Base-by-base conservation (phyloP, 106 monocot genomes). In the Phalaenopsis aphrodite region DNA sequence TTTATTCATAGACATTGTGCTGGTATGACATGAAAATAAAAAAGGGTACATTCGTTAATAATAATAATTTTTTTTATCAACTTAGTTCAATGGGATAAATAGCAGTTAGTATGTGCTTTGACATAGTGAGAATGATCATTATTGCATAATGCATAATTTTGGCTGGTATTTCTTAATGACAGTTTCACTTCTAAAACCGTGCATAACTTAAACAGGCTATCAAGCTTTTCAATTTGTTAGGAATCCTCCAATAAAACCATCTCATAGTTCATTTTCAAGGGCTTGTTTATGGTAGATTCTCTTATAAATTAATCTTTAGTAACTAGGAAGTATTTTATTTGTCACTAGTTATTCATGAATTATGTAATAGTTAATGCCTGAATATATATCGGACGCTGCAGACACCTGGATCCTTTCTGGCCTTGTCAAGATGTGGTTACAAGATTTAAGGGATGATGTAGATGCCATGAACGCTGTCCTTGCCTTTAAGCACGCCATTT, bases 341-440 rank as follows among this genome's bases (percentile, higher is more conserved):
- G 48, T 52, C 3, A 52, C 52, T 52, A 12, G 52, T 52, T 52
- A 52, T 52, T 65, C 17, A 57, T 39, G 46, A 12, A 56, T 75
- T 12, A 42, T 65, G 23, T 77, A 15, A 64, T 52, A 15, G 2
- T 14, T 52, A 52, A 52, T 52, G 52, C 14, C 52, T 52, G 3
- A 52, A 52, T 52, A 14, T 12, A 52, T 14, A 52, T 52, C 2
- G 52, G 12, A 12, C 12, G 14, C 52, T 14, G 82, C 91, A 96
- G 95, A 88, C 21, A 49, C 78, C 65, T 80, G 48, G 78, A 76
- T 87, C 45, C 86, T 93, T 68, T 79, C 75, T 79, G 85, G 93
- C 19, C 83, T 96, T 45, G 88, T 91, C 10, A 93, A 91, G 83
- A 83, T 81, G 79, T 96, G 95, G 95, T 84, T 88, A 41, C 88